phyloP scores from a whole-genome alignment of 805 yeast species.

The Ogataea sp. region DNA sequence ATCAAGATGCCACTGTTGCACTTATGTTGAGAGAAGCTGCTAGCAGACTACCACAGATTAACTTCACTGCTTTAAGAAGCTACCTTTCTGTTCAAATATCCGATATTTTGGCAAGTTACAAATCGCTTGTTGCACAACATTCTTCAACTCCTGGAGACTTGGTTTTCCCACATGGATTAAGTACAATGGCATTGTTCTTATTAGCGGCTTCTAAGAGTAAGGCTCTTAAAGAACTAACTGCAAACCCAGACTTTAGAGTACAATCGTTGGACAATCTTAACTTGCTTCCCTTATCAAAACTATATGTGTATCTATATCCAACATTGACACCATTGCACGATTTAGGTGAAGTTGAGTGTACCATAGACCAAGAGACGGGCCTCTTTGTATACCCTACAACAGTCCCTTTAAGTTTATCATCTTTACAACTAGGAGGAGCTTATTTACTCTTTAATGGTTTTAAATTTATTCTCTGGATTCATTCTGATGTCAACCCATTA shows the following conservation, averaged over 20 bases:
- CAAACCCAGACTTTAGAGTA: slow-evolving; percentile 58
- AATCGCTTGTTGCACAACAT: slow-evolving; percentile 35
- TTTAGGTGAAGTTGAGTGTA: slow-evolving; percentile 50
- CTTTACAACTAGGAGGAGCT: slow-evolving; percentile 59
- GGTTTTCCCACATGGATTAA: slow-evolving; percentile 74
- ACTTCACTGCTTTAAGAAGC: slow-evolving; percentile 24
- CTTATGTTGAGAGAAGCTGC: slow-evolving; percentile 43
- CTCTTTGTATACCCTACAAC: slow-evolving; percentile 42
- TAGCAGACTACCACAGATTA: slow-evolving; percentile 32
- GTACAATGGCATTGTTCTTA: slow-evolving; percentile 58
- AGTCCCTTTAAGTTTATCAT: slow-evolving; percentile 33
- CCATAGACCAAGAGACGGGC: slow-evolving; percentile 32
- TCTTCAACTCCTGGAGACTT: slow-evolving; percentile 50
- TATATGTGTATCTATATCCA: slow-evolving; percentile 71
- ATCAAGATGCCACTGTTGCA: slow-evolving; percentile 57
- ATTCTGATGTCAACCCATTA: slow-evolving; percentile 56
- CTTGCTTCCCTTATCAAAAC: slow-evolving; percentile 43
- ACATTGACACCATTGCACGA: slow-evolving; percentile 67
- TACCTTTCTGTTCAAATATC: slow-evolving; percentile 31
- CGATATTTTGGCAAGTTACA: slow-evolving; percentile 52
- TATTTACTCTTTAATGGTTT: slow-evolving; percentile 70
- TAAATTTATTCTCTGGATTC: slow-evolving; percentile 54
- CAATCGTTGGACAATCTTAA: slow-evolving; percentile 43
- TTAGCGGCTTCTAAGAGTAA: slow-evolving; percentile 63
- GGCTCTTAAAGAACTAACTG: slow-evolving; percentile 45